These are phyloP conservation scores for Fagopyrum homotropicum DNA, from an alignment of 148 eudicot genomes.

Conservation along the genomic window DNA sequence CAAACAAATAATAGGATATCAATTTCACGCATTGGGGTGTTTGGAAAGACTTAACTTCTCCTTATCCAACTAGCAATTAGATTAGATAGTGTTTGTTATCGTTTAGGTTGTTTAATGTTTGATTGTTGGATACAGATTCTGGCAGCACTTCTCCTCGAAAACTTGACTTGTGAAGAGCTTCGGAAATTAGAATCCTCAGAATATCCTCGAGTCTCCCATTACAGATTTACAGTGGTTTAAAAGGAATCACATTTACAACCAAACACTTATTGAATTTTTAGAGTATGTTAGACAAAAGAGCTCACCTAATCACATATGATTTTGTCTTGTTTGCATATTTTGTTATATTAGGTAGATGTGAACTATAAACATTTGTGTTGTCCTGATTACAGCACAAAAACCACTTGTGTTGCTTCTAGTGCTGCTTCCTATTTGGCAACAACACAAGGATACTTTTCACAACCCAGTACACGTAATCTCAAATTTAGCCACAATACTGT, in stretches of 20 bases:
- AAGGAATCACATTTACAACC: neutral
- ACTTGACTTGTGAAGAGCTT: neutral
- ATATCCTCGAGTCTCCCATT: too few species aligned
- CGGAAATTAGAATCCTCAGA: neutral
- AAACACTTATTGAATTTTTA: neutral
- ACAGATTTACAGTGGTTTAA: too few species aligned
- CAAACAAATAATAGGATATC: too few species aligned
- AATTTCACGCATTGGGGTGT: too few species aligned
- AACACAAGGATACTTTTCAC: neutral
- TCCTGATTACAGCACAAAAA: conserved; percentile 65
- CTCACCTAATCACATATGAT: neutral
- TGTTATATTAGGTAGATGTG: neutral
- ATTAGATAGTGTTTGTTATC: neutral
- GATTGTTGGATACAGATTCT: neutral
- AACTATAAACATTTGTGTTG: conserved; percentile 54
- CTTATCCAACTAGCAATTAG: neutral
- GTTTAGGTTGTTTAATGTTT: neutral
- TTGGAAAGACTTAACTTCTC: neutral
- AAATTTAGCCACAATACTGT: neutral
- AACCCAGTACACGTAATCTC: neutral
- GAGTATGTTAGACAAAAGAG: neutral
- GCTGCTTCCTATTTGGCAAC: conserved; percentile 54
- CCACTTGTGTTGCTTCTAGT: conserved; percentile 62
- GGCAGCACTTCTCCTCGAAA: neutral
- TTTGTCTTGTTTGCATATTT: neutral